Evolutionary conservation across 352 stramenopile species (phyloP).

Genomic region (Globisporangium nodosum): DNA sequence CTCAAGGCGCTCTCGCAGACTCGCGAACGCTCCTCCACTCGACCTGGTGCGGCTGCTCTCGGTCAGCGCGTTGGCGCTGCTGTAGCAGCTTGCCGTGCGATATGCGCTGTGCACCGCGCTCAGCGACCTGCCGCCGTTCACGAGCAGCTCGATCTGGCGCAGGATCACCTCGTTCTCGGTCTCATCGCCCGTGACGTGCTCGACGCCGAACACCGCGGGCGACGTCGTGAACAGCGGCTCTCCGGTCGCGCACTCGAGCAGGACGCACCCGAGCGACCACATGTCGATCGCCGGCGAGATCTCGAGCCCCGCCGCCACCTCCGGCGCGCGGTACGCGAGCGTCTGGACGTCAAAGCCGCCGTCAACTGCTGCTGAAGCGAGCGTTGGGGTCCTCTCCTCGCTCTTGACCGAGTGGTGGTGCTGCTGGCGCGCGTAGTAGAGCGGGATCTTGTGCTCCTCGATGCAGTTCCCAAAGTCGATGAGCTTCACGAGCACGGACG

Average conservation of each 20-base stretch:
- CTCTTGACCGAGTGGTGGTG: background rate
- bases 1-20: conserved; percentile 27
- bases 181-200: background rate
- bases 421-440: conserved; percentile 22
- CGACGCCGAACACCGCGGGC: background rate
- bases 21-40: background rate
- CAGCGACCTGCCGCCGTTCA: conserved; percentile 24
- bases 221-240: conserved; percentile 45
- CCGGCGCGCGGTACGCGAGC: conserved; percentile 61
- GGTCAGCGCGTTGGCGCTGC: background rate
- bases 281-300: conserved; percentile 66
- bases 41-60: background rate
- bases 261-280: conserved; percentile 73
- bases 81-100: conserved; percentile 3
- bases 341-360: conserved; percentile 69
- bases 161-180: conserved; percentile 34
- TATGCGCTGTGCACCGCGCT: conserved; percentile 20
- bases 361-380: conserved; percentile 11
- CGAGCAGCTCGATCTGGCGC: conserved; percentile 35
- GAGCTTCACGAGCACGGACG: conserved; percentile 46
- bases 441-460: conserved; percentile 26
- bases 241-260: conserved; percentile 57
- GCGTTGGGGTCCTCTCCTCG: too few species aligned
- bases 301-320: conserved; percentile 54
- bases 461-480: conserved; percentile 80